Conservation (phyloP, 116 monocot genomes). For the Dioscorea cayenensis region DNA sequence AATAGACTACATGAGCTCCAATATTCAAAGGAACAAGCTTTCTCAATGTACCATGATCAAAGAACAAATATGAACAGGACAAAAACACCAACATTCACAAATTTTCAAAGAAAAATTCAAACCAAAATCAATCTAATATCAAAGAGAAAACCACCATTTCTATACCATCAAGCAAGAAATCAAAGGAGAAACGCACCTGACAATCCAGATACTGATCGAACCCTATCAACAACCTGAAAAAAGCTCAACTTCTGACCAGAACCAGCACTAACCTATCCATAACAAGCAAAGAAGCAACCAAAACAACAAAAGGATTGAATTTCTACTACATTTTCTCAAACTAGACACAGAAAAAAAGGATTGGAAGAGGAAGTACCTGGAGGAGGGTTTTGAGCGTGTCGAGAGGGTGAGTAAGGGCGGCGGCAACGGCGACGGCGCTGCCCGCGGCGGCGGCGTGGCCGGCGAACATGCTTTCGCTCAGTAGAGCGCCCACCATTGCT, state of each 20-base stretch:
- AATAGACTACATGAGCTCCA: too few relatives aligned
- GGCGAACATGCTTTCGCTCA: conserved; percentile 42
- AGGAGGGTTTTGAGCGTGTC: conserved; percentile 90
- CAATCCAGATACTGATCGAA: conserved; percentile 51
- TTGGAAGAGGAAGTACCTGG: conserved; percentile 38
- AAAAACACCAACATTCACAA: too few relatives aligned
- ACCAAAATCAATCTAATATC: too few relatives aligned
- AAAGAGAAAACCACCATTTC: neutral
- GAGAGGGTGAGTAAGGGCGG: conserved; percentile 61
- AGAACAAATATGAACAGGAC: too few relatives aligned
- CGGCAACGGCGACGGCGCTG: conserved; percentile 37
- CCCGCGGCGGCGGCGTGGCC: conserved; percentile 60
- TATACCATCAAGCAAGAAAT: neutral
- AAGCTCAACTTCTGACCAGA: conserved; percentile 39
- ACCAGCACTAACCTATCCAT: conserved; percentile 47
- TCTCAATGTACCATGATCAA: too few relatives aligned
- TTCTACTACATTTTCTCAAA: neutral
- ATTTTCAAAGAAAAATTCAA: too few relatives aligned
- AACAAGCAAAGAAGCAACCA: neutral
- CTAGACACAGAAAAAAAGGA: neutral
- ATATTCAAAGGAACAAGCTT: too few relatives aligned
- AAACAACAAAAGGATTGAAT: neutral
- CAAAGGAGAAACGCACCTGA: conserved; percentile 26
- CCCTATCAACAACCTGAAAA: conserved; percentile 48
- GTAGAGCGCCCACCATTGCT: conserved; percentile 25